Evolutionary conservation across 164 flowering plant species (phyloP).

Genomic region (Macadamia tetraphylla): DNA sequence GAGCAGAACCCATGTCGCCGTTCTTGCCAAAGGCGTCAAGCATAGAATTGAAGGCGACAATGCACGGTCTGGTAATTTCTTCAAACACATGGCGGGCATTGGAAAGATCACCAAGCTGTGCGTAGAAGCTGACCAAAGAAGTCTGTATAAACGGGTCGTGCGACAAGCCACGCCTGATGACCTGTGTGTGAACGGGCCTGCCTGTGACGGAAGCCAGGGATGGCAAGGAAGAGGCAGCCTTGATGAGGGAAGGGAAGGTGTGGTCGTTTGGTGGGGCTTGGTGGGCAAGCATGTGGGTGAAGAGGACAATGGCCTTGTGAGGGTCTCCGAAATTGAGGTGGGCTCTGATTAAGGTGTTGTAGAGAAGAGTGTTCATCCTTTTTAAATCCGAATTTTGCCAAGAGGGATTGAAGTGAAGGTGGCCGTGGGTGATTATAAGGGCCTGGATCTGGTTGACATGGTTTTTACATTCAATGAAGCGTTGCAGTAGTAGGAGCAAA

Average conservation of each 20-base stretch:
- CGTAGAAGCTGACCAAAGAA: constrained; percentile 46
- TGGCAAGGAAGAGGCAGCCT: constrained; percentile 32
- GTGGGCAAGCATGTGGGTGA: constrained; percentile 54
- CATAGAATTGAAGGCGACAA: constrained; percentile 60
- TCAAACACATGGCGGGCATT: constrained; percentile 53
- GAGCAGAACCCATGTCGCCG: constrained; percentile 56
- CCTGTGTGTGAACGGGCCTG: constrained; percentile 42
- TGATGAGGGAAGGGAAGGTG: constrained; percentile 70
- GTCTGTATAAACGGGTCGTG: constrained; percentile 46
- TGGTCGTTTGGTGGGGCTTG: constrained; percentile 45
- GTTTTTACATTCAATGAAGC: constrained; percentile 21
- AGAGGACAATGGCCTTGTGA: constrained; percentile 34
- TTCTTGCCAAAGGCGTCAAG: constrained; percentile 53
- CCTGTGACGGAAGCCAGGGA: constrained; percentile 19
- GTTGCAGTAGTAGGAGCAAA: constrained; percentile 45
- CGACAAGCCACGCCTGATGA: constrained; percentile 44
- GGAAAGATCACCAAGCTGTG: constrained; percentile 23
- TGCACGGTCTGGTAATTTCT: constrained; percentile 50
- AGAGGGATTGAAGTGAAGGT: constrained; percentile 26
- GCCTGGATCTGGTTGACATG: constrained; percentile 59
- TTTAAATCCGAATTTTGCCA: constrained; percentile 16
- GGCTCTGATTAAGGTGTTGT: constrained; percentile 63
- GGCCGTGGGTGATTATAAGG: constrained; percentile 41
- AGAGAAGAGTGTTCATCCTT: constrained; percentile 49
- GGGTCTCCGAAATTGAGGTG: constrained; percentile 27